Base-by-base conservation (phyloP, 2,329 filamentous ascomycete species). In the Monilinia aucupariae region DNA sequence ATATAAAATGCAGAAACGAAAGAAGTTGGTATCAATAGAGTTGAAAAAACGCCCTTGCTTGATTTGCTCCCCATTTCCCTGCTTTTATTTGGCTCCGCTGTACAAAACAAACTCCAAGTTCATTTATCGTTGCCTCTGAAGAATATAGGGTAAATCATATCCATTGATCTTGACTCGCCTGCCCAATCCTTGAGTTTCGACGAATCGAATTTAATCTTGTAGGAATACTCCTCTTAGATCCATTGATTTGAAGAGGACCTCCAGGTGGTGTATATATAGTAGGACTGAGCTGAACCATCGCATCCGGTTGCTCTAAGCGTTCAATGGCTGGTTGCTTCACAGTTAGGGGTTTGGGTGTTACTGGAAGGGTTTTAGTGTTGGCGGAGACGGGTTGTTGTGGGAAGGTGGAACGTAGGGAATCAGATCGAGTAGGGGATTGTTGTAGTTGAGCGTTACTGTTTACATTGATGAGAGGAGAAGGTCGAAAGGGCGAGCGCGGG, bases 211-310 rank as follows among this genome's bases (percentile, higher is more conserved):
- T 17, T 2, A 27, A 25, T 7, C 27, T 4, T 1, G 30, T 37
- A n/a, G 41, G 27, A 17, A 58, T 47, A 1, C 27, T 37, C 13
- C 15, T 47, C 9, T 15, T 30, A 4, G 41, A 48, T 25, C 32
- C 59, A 43, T 60, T 66, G 65, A 62, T 65, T 62, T 32, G 65
- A 3, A n/a, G 22, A 1, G 22, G 39, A 15, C 27, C 27, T 22
- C 17, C 25, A n/a, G 60, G 63, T 20, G 69, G 69, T 25, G 67
- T 64, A 70, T 85, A 85, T 5, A 85, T 80, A 1, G 78, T 76
- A 3, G 83, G 79, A 63, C 78, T 83, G 3, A 85, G 75, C 37
- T 69, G 66, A 5, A 64, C 67, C 2, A 61, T 64, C 49, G 65
- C 64, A 39, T 58, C 32, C 1, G 45, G 27, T 1, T 76, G 80